These are phyloP conservation scores for Solidago caesia DNA, from an alignment of 129 eudicot species.

Conservation along the genomic window DNA sequence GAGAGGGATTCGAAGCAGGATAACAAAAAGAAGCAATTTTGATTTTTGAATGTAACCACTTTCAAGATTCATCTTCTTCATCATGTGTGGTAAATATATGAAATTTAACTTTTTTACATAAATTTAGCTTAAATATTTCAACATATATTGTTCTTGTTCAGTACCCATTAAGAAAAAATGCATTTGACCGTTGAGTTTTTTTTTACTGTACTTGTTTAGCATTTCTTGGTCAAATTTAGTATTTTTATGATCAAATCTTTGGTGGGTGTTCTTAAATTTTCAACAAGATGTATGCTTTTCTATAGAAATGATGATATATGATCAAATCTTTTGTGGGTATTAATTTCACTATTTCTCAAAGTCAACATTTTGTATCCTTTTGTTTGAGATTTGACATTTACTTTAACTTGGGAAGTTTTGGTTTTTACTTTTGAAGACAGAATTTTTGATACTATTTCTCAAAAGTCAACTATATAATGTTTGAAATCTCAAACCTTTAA, in stretches of 20 bases:
- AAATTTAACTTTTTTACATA: too few relatives aligned
- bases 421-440: neutral
- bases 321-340: conserved; percentile 21
- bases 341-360: conserved; percentile 8
- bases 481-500: neutral
- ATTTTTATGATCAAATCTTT: conserved; percentile 17
- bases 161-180: conserved; percentile 7
- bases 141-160: neutral
- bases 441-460: conserved; percentile 13
- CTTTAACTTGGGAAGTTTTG: neutral
- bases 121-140: neutral
- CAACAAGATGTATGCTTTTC: conserved; percentile 7
- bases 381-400: conserved; percentile 11
- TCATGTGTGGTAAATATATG: neutral
- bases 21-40: conserved; percentile 32
- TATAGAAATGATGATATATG: neutral
- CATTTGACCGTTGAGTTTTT: neutral
- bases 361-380: conserved; percentile 5
- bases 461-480: neutral
- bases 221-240: conserved; percentile 13
- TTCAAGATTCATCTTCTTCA: conserved; percentile 25
- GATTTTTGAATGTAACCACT: conserved; percentile 49
- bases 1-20: conserved; percentile 32
- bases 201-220: neutral
- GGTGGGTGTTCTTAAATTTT: conserved; percentile 8